Evolutionary conservation across 2,329 filamentous ascomycete species (phyloP).

Genomic region (Harringtonia aguacate): DNA sequence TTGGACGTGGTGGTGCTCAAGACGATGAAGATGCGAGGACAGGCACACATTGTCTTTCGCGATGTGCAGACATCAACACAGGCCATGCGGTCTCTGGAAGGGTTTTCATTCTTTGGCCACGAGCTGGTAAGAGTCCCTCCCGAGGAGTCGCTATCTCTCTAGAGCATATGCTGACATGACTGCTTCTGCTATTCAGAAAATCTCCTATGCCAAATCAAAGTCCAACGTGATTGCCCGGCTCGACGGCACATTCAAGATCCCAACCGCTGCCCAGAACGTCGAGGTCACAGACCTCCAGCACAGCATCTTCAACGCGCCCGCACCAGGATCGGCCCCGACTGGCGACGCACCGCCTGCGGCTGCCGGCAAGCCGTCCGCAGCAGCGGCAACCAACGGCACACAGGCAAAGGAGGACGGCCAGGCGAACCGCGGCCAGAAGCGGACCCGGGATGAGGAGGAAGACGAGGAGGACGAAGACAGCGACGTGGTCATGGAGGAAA

Average conservation of each 20-base stretch:
- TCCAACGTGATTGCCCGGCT: conserved; percentile 84
- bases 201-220: conserved; percentile 82
- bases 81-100: conserved; percentile 81
- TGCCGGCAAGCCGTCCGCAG: background rate
- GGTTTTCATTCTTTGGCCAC: conserved; percentile 74
- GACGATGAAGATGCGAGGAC: conserved; percentile 86
- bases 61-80: conserved; percentile 88
- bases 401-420: background rate
- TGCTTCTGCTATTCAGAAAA: conserved; percentile 53
- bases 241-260: conserved; percentile 76
- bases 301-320: conserved; percentile 65
- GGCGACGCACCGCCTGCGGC: conserved; percentile 34
- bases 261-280: conserved; percentile 42
- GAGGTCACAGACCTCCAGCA: conserved; percentile 66
- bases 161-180: background rate
- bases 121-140: conserved; percentile 79
- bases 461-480: conserved; percentile 54
- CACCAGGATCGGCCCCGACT: conserved; percentile 37
- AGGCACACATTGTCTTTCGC: conserved; percentile 85
- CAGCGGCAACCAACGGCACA: background rate
- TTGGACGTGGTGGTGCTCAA: conserved; percentile 86
- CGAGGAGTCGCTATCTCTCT: too few relatives aligned
- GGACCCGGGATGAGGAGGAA: conserved; percentile 57
- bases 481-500: conserved; percentile 57
- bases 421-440: conserved; percentile 49